phyloP scores from a whole-genome alignment of 306 rosid species.

The Pterocarpus macrocarpus region DNA sequence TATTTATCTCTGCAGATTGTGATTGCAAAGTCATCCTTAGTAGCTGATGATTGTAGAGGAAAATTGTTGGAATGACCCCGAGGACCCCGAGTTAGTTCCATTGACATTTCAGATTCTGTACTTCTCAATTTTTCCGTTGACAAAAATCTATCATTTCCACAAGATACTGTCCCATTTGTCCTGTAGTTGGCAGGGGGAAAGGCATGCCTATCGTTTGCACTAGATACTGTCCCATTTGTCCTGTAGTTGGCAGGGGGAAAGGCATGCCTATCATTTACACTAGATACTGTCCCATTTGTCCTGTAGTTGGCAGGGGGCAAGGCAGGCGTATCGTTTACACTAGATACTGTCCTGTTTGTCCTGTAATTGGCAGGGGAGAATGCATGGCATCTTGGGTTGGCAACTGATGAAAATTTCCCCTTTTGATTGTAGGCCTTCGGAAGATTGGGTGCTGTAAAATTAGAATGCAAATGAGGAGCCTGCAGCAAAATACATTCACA shows the following conservation, averaged over 20 bases:
- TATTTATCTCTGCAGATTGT: conserved; percentile 59
- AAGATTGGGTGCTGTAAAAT: conserved; percentile 49
- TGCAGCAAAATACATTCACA: conserved; percentile 47
- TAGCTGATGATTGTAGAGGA: conserved; percentile 49
- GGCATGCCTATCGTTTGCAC: conserved; percentile 44
- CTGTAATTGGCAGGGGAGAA: conserved; percentile 48
- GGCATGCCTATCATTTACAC: conserved; percentile 44
- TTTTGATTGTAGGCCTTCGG: conserved; percentile 56
- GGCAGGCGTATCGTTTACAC: conserved; percentile 8
- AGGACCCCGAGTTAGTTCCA: conserved; percentile 77
- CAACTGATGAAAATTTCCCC: conserved; percentile 53
- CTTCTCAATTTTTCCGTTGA: conserved; percentile 53
- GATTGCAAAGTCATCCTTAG: conserved; percentile 57
- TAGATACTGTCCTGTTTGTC: conserved; percentile 52
- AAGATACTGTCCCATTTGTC: conserved; percentile 34
- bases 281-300: conserved; percentile 53
- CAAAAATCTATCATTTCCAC: conserved; percentile 33
- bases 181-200: conserved; percentile 48
- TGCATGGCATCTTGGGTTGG: conserved; percentile 51
- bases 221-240: conserved; percentile 53
- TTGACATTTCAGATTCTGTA: conserved; percentile 57
- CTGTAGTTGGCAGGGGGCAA: conserved; percentile 48
- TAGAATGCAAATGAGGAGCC: conserved; percentile 61
- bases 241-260: conserved; percentile 48
- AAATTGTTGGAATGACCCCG: conserved; percentile 56